Conservation (phyloP, 2,329 filamentous ascomycete species). For the Penicillium sp. region DNA sequence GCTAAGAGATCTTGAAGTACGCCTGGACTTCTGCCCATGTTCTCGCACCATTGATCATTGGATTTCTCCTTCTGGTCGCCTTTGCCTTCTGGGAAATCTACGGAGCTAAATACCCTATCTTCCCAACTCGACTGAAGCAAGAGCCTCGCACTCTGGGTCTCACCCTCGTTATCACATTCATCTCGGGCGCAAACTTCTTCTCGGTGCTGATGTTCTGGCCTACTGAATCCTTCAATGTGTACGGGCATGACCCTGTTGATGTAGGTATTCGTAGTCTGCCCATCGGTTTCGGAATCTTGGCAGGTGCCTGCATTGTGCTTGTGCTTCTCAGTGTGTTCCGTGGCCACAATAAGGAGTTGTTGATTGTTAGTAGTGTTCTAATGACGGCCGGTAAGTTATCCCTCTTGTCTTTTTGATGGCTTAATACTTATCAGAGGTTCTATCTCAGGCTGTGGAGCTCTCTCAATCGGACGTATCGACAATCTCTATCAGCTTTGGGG, state of each 20-base stretch:
- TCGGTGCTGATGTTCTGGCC: slow-evolving; percentile 64
- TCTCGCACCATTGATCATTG: slow-evolving; percentile 51
- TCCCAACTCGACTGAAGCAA: slow-evolving; percentile 50
- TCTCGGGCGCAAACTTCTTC: slow-evolving; percentile 64
- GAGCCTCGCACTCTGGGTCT: slow-evolving; percentile 56
- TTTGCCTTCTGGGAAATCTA: slow-evolving; percentile 54
- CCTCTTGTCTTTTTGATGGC: background rate
- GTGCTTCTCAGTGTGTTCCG: slow-evolving; percentile 61
- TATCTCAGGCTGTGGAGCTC: slow-evolving; percentile 55
- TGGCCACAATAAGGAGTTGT: slow-evolving; percentile 63
- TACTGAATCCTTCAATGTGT: slow-evolving; percentile 67
- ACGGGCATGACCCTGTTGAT: slow-evolving; percentile 65
- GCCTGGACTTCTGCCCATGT: slow-evolving; percentile 51
- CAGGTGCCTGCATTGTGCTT: slow-evolving; percentile 64
- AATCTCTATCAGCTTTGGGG: slow-evolving; percentile 61
- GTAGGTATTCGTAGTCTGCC: slow-evolving; percentile 69
- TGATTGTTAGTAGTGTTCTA: slow-evolving; percentile 62
- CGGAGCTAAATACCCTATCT: slow-evolving; percentile 51
- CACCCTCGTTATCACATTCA: slow-evolving; percentile 62
- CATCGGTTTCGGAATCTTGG: slow-evolving; percentile 66
- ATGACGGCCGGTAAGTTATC: slow-evolving; percentile 64
- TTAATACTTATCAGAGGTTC: background rate
- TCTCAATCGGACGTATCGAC: slow-evolving; percentile 55
- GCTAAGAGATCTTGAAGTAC: slow-evolving; percentile 37
- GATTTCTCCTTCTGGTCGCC: slow-evolving; percentile 46